Evolutionary conservation across 139 green algal species (phyloP).

Genomic region (Mesostigma viride): DNA sequence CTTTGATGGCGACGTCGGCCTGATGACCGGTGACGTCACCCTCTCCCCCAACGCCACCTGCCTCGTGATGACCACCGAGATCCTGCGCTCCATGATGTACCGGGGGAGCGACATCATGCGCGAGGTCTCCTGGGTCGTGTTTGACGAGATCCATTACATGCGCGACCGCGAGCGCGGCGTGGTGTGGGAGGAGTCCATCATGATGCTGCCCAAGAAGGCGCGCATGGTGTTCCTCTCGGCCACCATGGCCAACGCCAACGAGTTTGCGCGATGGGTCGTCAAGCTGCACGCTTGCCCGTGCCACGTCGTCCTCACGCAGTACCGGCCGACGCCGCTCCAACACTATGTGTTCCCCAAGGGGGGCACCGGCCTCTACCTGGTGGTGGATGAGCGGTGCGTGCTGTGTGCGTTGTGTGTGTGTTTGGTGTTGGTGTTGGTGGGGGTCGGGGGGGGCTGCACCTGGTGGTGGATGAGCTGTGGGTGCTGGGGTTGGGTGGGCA

Average conservation of each 20-base stretch:
- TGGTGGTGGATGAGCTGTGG: no score
- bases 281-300: conserved; percentile 70
- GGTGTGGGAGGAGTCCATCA: conserved; percentile 99
- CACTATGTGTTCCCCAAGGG: conserved; percentile 80
- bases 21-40: conserved; percentile 84
- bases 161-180: conserved; percentile 87
- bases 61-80: conserved; percentile 99
- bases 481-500: no score
- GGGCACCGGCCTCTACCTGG: conserved; percentile 57
- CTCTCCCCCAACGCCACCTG: conserved; percentile 76
- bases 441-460: no score
- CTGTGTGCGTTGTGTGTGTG: no score
- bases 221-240: conserved; percentile 89
- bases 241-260: conserved; percentile 82
- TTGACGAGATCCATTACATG: conserved; percentile 98
- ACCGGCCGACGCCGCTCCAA: conserved; percentile 84
- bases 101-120: conserved; percentile 30
- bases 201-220: conserved; percentile 67
- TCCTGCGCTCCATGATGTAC: conserved; percentile 67
- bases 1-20: conserved; percentile 68
- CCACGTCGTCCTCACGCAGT: conserved; percentile 91
- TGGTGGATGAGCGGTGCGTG: conserved; percentile 61
- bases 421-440: no score
- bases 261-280: conserved; percentile 90
- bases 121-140: conserved; percentile 72